phyloP scores from a whole-genome alignment of 306 rosid species.

The Dalbergia cochinchinensis region DNA sequence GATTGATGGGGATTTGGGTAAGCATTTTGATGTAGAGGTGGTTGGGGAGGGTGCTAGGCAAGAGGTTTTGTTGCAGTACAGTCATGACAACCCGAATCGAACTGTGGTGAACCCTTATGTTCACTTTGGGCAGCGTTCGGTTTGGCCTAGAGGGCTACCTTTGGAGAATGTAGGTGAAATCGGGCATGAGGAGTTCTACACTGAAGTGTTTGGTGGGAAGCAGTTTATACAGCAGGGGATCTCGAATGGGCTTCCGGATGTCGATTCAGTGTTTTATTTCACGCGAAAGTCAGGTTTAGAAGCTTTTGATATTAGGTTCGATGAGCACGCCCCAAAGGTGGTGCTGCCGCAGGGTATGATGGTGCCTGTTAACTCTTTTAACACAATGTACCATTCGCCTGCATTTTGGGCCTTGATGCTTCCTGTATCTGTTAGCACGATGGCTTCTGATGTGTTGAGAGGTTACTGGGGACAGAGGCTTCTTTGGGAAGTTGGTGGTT shows the following conservation, averaged over 20 bases:
- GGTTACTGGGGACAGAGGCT: slow-evolving; percentile 99
- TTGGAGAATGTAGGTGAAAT: slow-evolving; percentile 92
- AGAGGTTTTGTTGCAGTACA: slow-evolving; percentile 82
- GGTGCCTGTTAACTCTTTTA: slow-evolving; percentile 92
- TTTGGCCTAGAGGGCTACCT: slow-evolving; percentile 98
- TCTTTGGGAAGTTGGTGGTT: slow-evolving; percentile 97
- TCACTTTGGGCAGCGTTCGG: slow-evolving; percentile 97
- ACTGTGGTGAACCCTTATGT: slow-evolving; percentile 86
- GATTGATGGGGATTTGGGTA: slow-evolving; percentile 86
- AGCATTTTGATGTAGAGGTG: slow-evolving; percentile 90
- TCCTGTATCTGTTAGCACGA: slow-evolving; percentile 91
- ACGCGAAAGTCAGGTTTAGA: slow-evolving; percentile 89
- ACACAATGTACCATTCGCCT: slow-evolving; percentile 82
- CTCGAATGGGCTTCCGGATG: slow-evolving; percentile 94
- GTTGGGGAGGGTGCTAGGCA: slow-evolving; percentile 88
- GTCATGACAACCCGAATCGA: slow-evolving; percentile 88
- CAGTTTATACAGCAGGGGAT: slow-evolving; percentile 96
- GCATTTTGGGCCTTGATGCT: slow-evolving; percentile 99
- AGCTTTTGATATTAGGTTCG: slow-evolving; percentile 81
- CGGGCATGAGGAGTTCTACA: slow-evolving; percentile 88
- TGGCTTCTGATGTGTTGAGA: slow-evolving; percentile 97
- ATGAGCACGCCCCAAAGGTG: slow-evolving; percentile 87
- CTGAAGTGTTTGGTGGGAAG: slow-evolving; percentile 89
- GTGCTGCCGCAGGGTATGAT: slow-evolving; percentile 93
- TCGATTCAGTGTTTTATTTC: slow-evolving; percentile 93